Percentiles rank a stretch among this genome's conserved stretches.
Conservation (phyloP, 495 filamentous ascomycete genomes). For the Trypethelium eluteriae region DNA sequence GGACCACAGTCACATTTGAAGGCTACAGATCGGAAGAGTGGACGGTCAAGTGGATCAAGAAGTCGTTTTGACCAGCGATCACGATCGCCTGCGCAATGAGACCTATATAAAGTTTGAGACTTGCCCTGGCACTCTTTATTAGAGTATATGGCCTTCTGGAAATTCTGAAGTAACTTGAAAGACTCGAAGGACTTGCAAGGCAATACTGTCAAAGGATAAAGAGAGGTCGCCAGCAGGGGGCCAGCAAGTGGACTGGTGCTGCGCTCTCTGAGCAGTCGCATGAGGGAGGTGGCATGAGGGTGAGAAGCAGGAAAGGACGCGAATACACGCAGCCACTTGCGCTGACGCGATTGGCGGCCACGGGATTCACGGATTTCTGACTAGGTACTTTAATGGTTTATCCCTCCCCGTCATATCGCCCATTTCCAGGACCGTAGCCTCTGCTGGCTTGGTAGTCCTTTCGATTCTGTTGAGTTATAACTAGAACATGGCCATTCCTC, state of each 20-base stretch:
- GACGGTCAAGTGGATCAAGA: neutral
- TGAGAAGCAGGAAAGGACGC: neutral
- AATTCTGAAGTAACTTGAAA: too few species aligned
- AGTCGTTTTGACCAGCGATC: constrained; percentile 3
- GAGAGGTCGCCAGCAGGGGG: too few species aligned
- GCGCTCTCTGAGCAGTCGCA: neutral
- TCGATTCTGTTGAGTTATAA: too few species aligned
- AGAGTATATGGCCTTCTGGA: too few species aligned
- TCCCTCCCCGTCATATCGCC: too few species aligned
- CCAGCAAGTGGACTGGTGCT: neutral
- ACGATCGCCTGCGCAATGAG: neutral
- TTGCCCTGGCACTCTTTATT: too few species aligned
- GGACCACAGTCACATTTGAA: neutral
- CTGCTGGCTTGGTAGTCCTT: too few species aligned
- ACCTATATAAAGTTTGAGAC: neutral
- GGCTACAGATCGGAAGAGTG: neutral
- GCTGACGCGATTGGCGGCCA: neutral
- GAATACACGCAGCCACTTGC: neutral
- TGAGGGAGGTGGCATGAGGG: neutral
- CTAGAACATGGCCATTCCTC: too few species aligned
- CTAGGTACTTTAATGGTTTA: neutral
- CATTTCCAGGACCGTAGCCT: too few species aligned
- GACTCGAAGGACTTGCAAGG: too few species aligned
- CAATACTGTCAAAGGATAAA: too few species aligned
- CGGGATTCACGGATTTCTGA: neutral